Evolutionary conservation across 345 rosid species (phyloP), one percentile per base, ranked within the genome.

Genomic region (Syzygium oleosum): DNA sequence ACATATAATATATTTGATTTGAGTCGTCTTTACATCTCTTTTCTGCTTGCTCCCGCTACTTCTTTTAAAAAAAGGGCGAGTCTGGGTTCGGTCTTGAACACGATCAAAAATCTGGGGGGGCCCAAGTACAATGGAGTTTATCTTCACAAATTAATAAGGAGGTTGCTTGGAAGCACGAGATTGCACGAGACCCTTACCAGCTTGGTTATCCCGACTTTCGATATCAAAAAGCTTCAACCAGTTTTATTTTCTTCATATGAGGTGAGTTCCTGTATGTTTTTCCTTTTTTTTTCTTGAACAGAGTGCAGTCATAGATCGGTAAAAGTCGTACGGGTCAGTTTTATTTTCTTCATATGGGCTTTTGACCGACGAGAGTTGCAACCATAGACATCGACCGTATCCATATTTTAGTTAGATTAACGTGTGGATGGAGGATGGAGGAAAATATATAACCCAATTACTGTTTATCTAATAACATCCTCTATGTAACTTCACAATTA

Each of bases 51-150:
- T 78, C 19, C 78, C 27, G 41, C 52, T 54, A 27, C 5, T 52
- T 56, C 31, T 54, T 16, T 46, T 6, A 4, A 16, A 65, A 84
- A 89, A 93, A 93, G 98, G 38, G 92, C 92, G 27, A 3, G 84
- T 19, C 14, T 88, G 54, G 90, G 91, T 87, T 53, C 88, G 87
- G 27, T 92, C 17, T 79, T 91, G 34, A 92, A 89, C 65, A 90
- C 90, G 34, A 84, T 88, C 79, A 94, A 91, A 92, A 90, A 84
- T 86, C 77, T 96, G 87, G 89, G 22, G n/a, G 98, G 97, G 87
- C 95, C 96, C 58, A 95, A 95, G 84, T 94, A 96, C 90, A 54
- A 92, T 53, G 99, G 98, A 41, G 90, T 93, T 84, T 94, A 94
- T 89, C 92, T 94, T 13, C 89, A 84, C 84, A 89, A 90, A 84